Base-by-base conservation (phyloP, 208 protist genomes). In the Leishmania braziliensis region DNA sequence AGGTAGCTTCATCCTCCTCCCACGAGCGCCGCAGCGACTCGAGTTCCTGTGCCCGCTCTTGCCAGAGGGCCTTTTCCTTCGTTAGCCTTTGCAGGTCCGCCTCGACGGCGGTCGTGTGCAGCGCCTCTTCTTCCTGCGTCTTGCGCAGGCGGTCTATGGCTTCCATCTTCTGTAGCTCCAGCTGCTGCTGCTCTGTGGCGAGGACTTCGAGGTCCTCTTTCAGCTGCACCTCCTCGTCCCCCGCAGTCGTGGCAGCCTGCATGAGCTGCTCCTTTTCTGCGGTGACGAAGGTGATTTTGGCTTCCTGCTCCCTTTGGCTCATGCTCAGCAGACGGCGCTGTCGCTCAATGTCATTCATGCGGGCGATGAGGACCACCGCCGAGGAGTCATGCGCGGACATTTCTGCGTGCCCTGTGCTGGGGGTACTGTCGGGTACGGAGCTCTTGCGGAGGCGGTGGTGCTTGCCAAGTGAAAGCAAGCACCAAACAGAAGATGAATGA, bases 281-380 rank as follows among this genome's bases (percentile, higher is more conserved):
- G 6, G 84, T 88, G 8, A 86, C 87, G 75, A 93, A 88, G 3
- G 84, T 70, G 2, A 95, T 81, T 63, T 87, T 87, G 29, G 88
- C 87, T 77, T 97, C 92, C 18, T 90, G 78, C 81, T 96, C 92
- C 74, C 95, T 95, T 69, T 91, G 86, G 14, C 81, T 85, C 86
- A 96, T 94, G 46, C 84, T 82, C 26, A 95, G 81, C 62, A 98
- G 62, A 23, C 93, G 88, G 0, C 93, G 92, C 72, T 91, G 88
- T 69, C 87, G 92, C 66, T 98, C 93, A n/a, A 96, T 86, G 23
- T 89, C 86, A 48, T 92, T 92, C 69, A 96, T 90, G 62, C 90
- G 90, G 33, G 94, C 90, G 77, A 98, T 94, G 65, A 98, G 86
- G 0, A 75, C 84, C 6, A 79, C 74, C 1, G 89, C 89, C 8